Evolutionary conservation across 2,329 filamentous ascomycete species (phyloP).

Genomic region (Dendrostoma leiphaemia): DNA sequence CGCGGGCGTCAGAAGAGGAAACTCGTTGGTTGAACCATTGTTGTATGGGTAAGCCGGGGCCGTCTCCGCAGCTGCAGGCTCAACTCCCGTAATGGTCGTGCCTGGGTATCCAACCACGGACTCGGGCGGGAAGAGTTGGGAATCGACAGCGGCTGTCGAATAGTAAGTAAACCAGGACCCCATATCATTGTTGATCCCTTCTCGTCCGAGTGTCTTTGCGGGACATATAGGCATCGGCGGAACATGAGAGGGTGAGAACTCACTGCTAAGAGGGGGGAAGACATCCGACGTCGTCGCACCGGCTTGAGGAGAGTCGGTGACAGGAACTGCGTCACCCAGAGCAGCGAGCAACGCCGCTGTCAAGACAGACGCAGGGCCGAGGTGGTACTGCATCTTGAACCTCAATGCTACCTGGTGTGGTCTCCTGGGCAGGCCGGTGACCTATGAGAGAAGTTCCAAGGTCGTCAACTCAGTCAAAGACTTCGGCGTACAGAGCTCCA

Average conservation of each 20-base stretch:
- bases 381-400: constrained; percentile 7
- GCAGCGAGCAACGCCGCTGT: neutral
- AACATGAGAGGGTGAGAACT: neutral
- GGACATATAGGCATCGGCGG: neutral
- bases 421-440: too few relatives aligned
- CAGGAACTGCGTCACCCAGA: constrained; percentile 2
- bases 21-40: constrained; percentile 26
- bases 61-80: constrained; percentile 28
- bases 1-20: constrained; percentile 28
- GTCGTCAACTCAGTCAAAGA: too few relatives aligned
- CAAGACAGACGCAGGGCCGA: neutral
- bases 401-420: neutral
- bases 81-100: constrained; percentile 26
- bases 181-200: neutral
- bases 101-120: constrained; percentile 27
- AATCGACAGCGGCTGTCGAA: constrained; percentile 26
- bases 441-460: too few relatives aligned
- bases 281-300: constrained; percentile 19
- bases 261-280: constrained; percentile 24
- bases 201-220: neutral
- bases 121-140: constrained; percentile 29
- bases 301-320: constrained; percentile 11
- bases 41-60: constrained; percentile 29
- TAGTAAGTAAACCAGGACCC: neutral
- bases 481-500: too few relatives aligned